A percentile compares a stretch with the other conserved stretches of the same genome.
Conservation (phyloP, 495 filamentous ascomycete genomes). For the Ramalina intermedia region DNA sequence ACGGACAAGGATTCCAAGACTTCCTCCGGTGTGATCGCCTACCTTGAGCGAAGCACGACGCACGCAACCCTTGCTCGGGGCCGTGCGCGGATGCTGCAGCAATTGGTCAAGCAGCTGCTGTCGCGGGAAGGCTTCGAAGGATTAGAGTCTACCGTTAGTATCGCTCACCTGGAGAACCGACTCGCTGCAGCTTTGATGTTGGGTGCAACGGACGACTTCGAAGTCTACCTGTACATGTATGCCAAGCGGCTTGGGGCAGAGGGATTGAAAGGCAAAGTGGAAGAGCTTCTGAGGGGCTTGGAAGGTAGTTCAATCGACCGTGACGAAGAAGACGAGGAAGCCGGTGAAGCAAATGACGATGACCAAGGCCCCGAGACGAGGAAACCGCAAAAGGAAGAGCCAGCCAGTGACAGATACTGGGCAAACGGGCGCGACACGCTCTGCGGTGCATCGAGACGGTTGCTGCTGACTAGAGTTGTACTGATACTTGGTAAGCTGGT, state of each 20-base stretch:
- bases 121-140: constrained; percentile 80
- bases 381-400: constrained; percentile 25
- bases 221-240: constrained; percentile 87
- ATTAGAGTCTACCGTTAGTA: constrained; percentile 79
- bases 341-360: constrained; percentile 20
- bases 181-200: constrained; percentile 78
- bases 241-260: constrained; percentile 89
- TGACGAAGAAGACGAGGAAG: constrained; percentile 22
- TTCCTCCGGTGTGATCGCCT: constrained; percentile 86
- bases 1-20: constrained; percentile 44
- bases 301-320: constrained; percentile 50
- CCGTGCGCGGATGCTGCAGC: constrained; percentile 73
- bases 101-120: constrained; percentile 72
- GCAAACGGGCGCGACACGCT: constrained; percentile 36
- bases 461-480: constrained; percentile 76
- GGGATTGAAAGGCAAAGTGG: constrained; percentile 71
- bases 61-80: constrained; percentile 85
- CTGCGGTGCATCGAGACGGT: constrained; percentile 79
- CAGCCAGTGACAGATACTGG: constrained; percentile 34
- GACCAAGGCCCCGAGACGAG: constrained; percentile 23
- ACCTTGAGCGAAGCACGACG: constrained; percentile 86
- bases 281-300: constrained; percentile 71
- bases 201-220: constrained; percentile 79
- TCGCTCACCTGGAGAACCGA: constrained; percentile 91
- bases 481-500: constrained; percentile 69